Conservation (phyloP, 2,329 filamentous ascomycete species). For the Elsinoe batatas region DNA sequence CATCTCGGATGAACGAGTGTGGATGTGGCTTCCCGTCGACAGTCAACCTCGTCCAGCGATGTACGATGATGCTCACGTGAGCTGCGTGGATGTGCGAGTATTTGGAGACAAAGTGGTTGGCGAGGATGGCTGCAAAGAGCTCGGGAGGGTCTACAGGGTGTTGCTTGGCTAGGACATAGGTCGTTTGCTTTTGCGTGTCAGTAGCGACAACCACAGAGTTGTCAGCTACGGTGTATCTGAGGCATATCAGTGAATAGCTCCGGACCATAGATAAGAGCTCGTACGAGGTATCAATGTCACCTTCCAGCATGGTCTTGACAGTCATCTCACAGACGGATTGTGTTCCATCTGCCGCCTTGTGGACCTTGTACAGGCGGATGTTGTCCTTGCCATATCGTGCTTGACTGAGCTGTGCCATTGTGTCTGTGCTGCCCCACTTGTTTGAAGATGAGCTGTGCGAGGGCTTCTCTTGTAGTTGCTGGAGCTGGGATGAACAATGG, state of each 20-base stretch:
- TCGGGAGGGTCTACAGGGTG: constrained; percentile 87
- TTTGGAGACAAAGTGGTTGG: constrained; percentile 75
- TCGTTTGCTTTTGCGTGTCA: constrained; percentile 92
- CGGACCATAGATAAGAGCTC: neutral
- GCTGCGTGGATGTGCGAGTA: constrained; percentile 83
- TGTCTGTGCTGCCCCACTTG: neutral
- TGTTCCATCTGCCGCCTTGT: constrained; percentile 62
- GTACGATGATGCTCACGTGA: constrained; percentile 70
- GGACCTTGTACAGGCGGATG: constrained; percentile 92
- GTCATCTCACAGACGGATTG: constrained; percentile 94
- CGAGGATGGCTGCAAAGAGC: constrained; percentile 76
- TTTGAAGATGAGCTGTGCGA: neutral
- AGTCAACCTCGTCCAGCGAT: constrained; percentile 84
- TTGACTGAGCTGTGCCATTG: constrained; percentile 40
- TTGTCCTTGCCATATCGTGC: constrained; percentile 93
- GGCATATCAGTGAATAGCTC: neutral
- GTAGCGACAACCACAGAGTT: constrained; percentile 94
- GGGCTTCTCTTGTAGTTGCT: neutral
- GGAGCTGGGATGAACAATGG: neutral
- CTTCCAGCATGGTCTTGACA: constrained; percentile 83
- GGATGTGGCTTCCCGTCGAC: constrained; percentile 85
- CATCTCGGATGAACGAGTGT: constrained; percentile 87
- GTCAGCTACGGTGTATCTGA: constrained; percentile 82
- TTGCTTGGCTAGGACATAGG: constrained; percentile 87
- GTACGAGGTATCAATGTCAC: constrained; percentile 76